Evolutionary conservation across 371 early-diverging fungal genomes (phyloP), one percentile per base, ranked within the genome.

Genomic region (Capniomyces stellatus): DNA sequence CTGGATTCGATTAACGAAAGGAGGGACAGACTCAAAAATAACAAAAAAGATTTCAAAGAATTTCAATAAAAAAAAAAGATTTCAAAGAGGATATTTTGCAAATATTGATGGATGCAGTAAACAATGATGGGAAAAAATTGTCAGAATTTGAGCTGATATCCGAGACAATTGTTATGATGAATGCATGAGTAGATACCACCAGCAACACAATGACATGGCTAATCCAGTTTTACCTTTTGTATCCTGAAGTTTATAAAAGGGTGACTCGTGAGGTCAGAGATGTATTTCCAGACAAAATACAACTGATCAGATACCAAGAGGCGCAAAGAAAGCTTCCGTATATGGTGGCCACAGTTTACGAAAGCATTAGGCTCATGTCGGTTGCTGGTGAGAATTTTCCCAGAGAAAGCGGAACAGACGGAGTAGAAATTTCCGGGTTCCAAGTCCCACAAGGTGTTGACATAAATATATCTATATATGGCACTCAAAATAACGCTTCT

Each of bases 11-110:
- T 44, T 44, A 44, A 44, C n/a, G 27, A 44, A 8, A 4, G 46
- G 4, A 4, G 46, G 4, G 4, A 44, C 4, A 12, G 21, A 4
- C 21, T 44, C 27, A 44, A 44, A 44, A 44, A 4, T n/a, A 44
- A 44, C 51, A 51, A 51, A 23, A 8, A 10, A 25, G 51, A 46
- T 21, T 12, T 4, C 40, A 18, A 46, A 10, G 4, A 21, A 18
- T 12, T 51, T 21, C n/a, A n/a, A n/a, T n/a, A n/a, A n/a, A n/a
- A n/a, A n/a, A n/a, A n/a, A n/a, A n/a, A n/a, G n/a, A n/a, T n/a
- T n/a, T n/a, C n/a, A n/a, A n/a, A n/a, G n/a, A n/a, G n/a, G 69
- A 69, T 39, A 41, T 69, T 29, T 50, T 69, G 43, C 69, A 69
- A 40, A 46, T 62, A 47, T 58, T 63, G 58, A 25, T 69, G 4